Base-by-base conservation (phyloP, 2,329 filamentous ascomycete genomes). In the Neopestalotiopsis clavispora region DNA sequence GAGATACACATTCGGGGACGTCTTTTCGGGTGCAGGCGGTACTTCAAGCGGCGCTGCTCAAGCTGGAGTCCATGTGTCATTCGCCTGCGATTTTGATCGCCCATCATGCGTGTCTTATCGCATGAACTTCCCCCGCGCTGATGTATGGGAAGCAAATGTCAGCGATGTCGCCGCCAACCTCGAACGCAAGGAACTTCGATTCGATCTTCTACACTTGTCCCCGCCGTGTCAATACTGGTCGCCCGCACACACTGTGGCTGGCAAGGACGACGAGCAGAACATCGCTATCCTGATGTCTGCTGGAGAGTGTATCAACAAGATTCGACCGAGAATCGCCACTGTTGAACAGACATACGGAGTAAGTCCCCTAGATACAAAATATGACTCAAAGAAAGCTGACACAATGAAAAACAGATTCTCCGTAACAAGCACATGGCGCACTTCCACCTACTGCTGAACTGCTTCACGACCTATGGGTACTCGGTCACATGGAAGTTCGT, bases 201-300 rank as follows among this genome's bases (percentile, higher is more conserved):
- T 90, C 0, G 92, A 95, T 71, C 79, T 94, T 0, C 78, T 92
- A 0, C 93, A 96, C 71, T 79, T 94, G 0, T 93, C 91, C 0
- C 92, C 92, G 0, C 93, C 93, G 0, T 96, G 94, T 67, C 92
- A 95, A 72, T 87, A 86, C 0, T 94, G 89, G 74, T 94, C 92
- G 0, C 88, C 89, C 0, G 91, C 90, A 0, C 90, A 96, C 68
- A 94, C 92, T 0, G 74, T 82, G 0, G 69, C 78, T 0, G 85
- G 86, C 0, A 81, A 81, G 14, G 84, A 89, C 20, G 90, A 94
- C 56, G 90, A 92, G 1, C 82, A 79, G 0, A 96, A 96, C 71
- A 87, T 86, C 0, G 88, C 89, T 1, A 84, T 84, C 0, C 75
- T 90, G 0, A 86, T 84, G 69, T 79, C 84, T 0, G 86, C 86